A percentile compares a stretch with the other conserved stretches of the same genome.
Evolutionary conservation across 2,329 filamentous ascomycete species (phyloP).

Genomic region (Saccharata proteae): DNA sequence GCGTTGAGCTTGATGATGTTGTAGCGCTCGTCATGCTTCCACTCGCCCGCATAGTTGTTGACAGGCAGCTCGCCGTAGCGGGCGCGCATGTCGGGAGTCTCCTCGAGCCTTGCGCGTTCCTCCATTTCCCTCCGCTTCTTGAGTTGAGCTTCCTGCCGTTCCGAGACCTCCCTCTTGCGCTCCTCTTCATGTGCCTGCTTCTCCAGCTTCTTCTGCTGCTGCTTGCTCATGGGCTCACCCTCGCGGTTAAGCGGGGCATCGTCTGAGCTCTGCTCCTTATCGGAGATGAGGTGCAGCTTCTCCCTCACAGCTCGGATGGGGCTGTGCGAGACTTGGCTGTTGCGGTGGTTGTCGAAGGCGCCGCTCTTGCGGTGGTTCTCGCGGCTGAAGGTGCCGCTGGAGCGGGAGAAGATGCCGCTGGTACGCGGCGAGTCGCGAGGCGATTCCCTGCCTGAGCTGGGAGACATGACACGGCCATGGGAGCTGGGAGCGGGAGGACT

Average conservation of each 20-base stretch:
- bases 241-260: constrained; percentile 34
- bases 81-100: constrained; percentile 46
- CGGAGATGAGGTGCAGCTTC: constrained; percentile 25
- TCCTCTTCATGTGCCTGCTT: constrained; percentile 32
- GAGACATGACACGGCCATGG: constrained; percentile 8
- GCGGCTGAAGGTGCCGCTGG: constrained; percentile 18
- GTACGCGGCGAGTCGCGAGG: constrained; percentile 12
- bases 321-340: constrained; percentile 15
- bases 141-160: constrained; percentile 32
- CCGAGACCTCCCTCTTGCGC: constrained; percentile 30
- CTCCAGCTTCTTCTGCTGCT: constrained; percentile 38
- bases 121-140: constrained; percentile 37
- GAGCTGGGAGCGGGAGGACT: constrained; percentile 21
- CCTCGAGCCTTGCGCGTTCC: constrained; percentile 36
- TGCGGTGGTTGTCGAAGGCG: constrained; percentile 12
- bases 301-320: constrained; percentile 28
- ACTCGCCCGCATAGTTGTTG: constrained; percentile 44
- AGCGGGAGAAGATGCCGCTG: constrained; percentile 23
- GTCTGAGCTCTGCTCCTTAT: constrained; percentile 20
- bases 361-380: constrained; percentile 11
- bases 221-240: constrained; percentile 37
- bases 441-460: constrained; percentile 14
- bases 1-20: constrained; percentile 40
- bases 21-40: constrained; percentile 35
- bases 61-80: constrained; percentile 47